These are phyloP conservation scores for Tulasnella sp. DNA, from an alignment of 768 basidiomycete species.

Conservation along the genomic window DNA sequence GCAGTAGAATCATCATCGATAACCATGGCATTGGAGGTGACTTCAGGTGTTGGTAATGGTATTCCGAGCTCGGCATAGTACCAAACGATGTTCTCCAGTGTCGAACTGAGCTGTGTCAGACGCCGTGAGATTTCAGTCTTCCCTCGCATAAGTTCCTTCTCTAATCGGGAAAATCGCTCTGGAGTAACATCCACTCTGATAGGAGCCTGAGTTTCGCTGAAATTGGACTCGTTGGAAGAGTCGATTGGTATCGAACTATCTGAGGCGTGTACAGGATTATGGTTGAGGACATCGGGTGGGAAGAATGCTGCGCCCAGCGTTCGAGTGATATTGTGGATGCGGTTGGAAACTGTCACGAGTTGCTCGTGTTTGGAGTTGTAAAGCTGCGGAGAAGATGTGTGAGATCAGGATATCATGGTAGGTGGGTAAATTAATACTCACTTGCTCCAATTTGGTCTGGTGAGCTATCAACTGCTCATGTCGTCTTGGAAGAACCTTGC, in stretches of 20 bases:
- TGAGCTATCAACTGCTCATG: constrained; percentile 53
- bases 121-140: constrained; percentile 78
- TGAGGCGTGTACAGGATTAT: too few relatives aligned
- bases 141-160: constrained; percentile 72
- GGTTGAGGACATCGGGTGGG: constrained; percentile 37
- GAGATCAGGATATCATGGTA: not conserved
- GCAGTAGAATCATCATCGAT: not conserved
- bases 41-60: constrained; percentile 28
- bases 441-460: constrained; percentile 71
- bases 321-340: constrained; percentile 44
- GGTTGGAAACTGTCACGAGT: constrained; percentile 53
- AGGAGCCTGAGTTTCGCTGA: not conserved
- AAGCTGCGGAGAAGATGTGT: not conserved
- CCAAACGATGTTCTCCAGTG: constrained; percentile 69
- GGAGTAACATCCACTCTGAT: constrained; percentile 50
- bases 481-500: constrained; percentile 47
- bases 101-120: constrained; percentile 44
- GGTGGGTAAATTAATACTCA: too few relatives aligned
- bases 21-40: constrained; percentile 17
- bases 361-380: constrained; percentile 50
- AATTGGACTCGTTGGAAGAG: not conserved
- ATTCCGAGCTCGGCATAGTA: constrained; percentile 73
- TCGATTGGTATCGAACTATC: too few relatives aligned
- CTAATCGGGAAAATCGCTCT: constrained; percentile 64
- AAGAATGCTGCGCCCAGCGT: constrained; percentile 52